Evolutionary conservation across 2,329 filamentous ascomycete genomes (phyloP), one percentile per base, ranked within the genome.

Genomic region (Fusarium mangiferae): DNA sequence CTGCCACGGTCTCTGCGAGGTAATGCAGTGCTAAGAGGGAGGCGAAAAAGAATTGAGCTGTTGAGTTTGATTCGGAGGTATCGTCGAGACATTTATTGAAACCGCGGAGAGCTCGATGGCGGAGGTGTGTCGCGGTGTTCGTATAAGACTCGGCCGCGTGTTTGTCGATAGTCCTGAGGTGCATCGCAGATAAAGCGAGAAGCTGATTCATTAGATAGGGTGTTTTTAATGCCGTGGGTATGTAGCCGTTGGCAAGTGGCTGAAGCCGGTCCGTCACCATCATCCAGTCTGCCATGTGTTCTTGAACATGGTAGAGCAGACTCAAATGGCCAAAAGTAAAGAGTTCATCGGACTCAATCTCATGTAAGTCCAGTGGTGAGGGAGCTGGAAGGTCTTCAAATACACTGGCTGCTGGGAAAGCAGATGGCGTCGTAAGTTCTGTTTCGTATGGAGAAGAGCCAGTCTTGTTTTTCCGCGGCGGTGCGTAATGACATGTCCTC

Each of bases 191-290:
- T 12, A 73, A n/a, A 0, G 70, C 70, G 7, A 73, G 64, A 3
- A 72, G 56, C 14, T 73, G 60, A 26, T 73, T 73, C 70, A 73
- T 69, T 0, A 73, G 42, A 26, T 73, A 73, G 4, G 70, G 64
- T 2, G 60, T 60, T 18, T 65, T 57, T 3, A 73, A 33, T 5
- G 68, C 64, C 7, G 49, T 28, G 6, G 44, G 41, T 11, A 72
- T 7, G 6, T 58, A 49, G 35, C 24, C 20, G 20, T 28, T 22
- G 22, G 55, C 9, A 7, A 66, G 52, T 5, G 52, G 54, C 20
- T 49, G 26, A 2, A 60, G 26, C 6, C n/a, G 36, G 2, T 41
- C 35, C 3, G 48, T 55, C 17, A 62, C 45, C 24, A 59, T 68
- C 59, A 73, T 49, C 52, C 48, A 56, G 3, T 55, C 24, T 17